Conservation (phyloP, 257 asterid species). For the Striga asiatica region DNA sequence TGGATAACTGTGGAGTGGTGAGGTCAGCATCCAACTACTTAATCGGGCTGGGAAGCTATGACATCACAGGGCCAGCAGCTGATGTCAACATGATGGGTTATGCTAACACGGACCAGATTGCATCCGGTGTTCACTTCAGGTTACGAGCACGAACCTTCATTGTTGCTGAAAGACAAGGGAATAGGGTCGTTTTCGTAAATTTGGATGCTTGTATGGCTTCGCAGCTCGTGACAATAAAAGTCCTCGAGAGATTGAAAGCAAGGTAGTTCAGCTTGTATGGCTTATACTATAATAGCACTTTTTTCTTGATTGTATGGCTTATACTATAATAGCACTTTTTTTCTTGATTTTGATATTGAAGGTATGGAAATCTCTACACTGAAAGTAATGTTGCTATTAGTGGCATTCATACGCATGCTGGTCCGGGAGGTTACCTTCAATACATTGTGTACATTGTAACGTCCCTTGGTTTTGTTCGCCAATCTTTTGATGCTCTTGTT, state of each 20-base stretch:
- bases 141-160: conserved; percentile 84
- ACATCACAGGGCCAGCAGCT: conserved; percentile 97
- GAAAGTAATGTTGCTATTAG: conserved; percentile 89
- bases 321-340: neutral
- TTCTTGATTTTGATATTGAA: no score
- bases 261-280: conserved; percentile 44
- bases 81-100: conserved; percentile 99
- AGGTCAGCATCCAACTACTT: conserved; percentile 53
- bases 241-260: conserved; percentile 79
- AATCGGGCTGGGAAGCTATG: conserved; percentile 92
- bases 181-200: conserved; percentile 65
- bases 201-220: conserved; percentile 99
- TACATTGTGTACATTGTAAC: conserved; percentile 85
- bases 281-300: no score
- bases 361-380: conserved; percentile 87
- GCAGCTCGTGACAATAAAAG: conserved; percentile 77
- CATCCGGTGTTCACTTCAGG: conserved; percentile 93
- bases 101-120: conserved; percentile 65
- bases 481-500: conserved; percentile 92
- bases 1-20: conserved; percentile 33
- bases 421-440: conserved; percentile 98
- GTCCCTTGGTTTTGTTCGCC: conserved; percentile 94
- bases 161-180: conserved; percentile 75
- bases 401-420: conserved; percentile 97
- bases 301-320: conserved; percentile 6